A percentile compares a stretch with the other conserved stretches of the same genome.
These are phyloP conservation scores for Suillus americanus DNA, from an alignment of 768 basidiomycete genomes.

Conservation along the genomic window DNA sequence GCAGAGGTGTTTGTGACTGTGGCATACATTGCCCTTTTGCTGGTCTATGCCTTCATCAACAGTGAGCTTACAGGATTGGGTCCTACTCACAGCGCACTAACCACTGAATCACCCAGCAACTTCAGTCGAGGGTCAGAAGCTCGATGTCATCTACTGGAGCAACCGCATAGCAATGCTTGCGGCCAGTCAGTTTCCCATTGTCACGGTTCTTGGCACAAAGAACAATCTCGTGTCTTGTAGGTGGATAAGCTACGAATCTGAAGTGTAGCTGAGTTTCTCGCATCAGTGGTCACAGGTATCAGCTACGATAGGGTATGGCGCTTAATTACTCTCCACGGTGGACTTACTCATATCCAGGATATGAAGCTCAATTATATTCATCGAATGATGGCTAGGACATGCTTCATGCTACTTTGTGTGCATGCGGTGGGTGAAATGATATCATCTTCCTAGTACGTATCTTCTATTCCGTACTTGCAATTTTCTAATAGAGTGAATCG, in stretches of 20 bases:
- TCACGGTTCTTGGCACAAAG: slow-evolving; percentile 44
- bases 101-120: slow-evolving; percentile 17
- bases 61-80: slow-evolving; percentile 25
- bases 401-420: slow-evolving; percentile 47
- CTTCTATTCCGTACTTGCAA: too few relatives aligned
- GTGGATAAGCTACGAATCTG: not conserved
- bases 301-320: slow-evolving; percentile 18
- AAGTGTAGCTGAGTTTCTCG: not conserved
- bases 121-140: slow-evolving; percentile 16
- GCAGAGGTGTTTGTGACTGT: slow-evolving; percentile 39
- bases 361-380: slow-evolving; percentile 40
- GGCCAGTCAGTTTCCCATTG: slow-evolving; percentile 36
- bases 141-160: slow-evolving; percentile 29
- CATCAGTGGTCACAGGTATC: slow-evolving; percentile 20
- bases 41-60: slow-evolving; percentile 38
- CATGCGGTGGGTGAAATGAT: slow-evolving; percentile 35
- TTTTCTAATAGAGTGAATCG: too few relatives aligned
- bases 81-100: not conserved
- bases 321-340: not conserved
- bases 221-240: slow-evolving; percentile 29
- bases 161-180: slow-evolving; percentile 33
- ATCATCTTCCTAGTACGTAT: too few relatives aligned
- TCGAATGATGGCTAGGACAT: slow-evolving; percentile 43
- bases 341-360: not conserved
- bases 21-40: slow-evolving; percentile 36